A percentile compares a stretch with the other conserved stretches of the same genome.
Evolutionary conservation across 192 early-diverging fungal genomes (phyloP).

Genomic region (Bifiguratus adelaidae): DNA sequence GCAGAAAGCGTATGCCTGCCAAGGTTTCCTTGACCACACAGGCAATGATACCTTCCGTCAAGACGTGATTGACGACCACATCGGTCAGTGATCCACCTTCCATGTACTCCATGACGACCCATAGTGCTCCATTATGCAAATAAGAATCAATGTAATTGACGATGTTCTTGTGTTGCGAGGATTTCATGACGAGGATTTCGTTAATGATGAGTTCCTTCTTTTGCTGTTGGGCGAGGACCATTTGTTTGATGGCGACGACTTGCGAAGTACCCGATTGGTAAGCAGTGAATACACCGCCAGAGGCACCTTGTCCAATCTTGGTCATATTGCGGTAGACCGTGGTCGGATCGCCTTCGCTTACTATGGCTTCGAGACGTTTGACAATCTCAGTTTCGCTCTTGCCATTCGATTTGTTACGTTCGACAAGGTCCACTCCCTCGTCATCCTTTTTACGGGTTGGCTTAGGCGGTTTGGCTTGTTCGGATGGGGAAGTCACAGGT

Average conservation of each 20-base stretch:
- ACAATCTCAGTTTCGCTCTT: constrained; percentile 62
- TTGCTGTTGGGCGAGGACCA: constrained; percentile 81
- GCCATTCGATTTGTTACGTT: background rate
- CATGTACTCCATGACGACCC: constrained; percentile 96
- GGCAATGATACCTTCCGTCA: constrained; percentile 84
- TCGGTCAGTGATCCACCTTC: constrained; percentile 87
- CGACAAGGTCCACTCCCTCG: too few species aligned
- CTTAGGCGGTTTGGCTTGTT: too few species aligned
- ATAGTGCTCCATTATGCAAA: constrained; percentile 69
- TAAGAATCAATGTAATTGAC: constrained; percentile 87
- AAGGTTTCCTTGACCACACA: constrained; percentile 67
- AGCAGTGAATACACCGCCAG: constrained; percentile 71
- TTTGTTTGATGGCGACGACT: constrained; percentile 80
- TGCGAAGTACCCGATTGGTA: constrained; percentile 34
- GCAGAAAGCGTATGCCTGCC: constrained; percentile 60
- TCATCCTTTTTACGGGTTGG: too few species aligned
- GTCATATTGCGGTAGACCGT: constrained; percentile 34
- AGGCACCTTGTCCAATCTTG: constrained; percentile 44
- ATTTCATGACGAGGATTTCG: constrained; percentile 77
- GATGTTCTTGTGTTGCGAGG: constrained; percentile 75
- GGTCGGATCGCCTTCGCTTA: constrained; percentile 81
- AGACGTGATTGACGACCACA: constrained; percentile 74
- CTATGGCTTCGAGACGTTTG: constrained; percentile 69
- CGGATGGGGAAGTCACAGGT: too few species aligned
- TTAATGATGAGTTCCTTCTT: constrained; percentile 86